Evolutionary conservation across 2,329 filamentous ascomycete species (phyloP), one percentile per base, ranked within the genome.

Genomic region (Tolypocladium pustulatum): DNA sequence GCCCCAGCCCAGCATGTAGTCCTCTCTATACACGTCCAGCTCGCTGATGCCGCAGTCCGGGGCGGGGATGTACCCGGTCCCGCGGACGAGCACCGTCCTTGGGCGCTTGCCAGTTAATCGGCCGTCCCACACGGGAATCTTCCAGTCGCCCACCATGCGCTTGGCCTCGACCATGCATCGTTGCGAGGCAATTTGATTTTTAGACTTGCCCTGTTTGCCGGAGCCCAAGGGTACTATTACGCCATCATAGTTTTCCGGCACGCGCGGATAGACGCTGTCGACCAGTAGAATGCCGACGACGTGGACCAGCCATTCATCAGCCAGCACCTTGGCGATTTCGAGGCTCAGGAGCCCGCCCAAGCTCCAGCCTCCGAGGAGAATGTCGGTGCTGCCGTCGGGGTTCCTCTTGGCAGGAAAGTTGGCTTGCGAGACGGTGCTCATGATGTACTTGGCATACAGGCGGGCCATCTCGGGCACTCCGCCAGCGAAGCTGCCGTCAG

Each of bases 301-400:
- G 1, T 69, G 69, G 30, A 81, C 67, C 15, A 62, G 60, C 0
- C 61, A 58, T 17, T 75, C 72, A 9, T 67, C 65, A 20, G 68
- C 68, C 9, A 82, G 67, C 61, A 76, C 68, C 56, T 73, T 69
- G 7, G 80, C 75, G 55, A 82, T 72, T 64, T 83, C 78, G 15
- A 84, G 70, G 8, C 79, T 75, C 20, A 83, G 64, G 51, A 80
- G 65, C 0, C 81, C 81, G 15, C 81, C 81, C 4, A 83, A 65
- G 4, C 79, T 82, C 81, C 81, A 84, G 4, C 81, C 81, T 2
- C 81, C 81, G 10, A 84, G 67, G 6, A 84, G 65, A 46, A 84
- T 71, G 30, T 75, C 64, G 17, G 67, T 63, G 57, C 63, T 67
- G 51, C 68, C 71, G 54, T 68, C 64, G 13, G 36, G 27, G 17